Evolutionary conservation across 306 rosid genomes (phyloP), one percentile per base, ranked within the genome.

Genomic region (Gastrolobium bilobum): DNA sequence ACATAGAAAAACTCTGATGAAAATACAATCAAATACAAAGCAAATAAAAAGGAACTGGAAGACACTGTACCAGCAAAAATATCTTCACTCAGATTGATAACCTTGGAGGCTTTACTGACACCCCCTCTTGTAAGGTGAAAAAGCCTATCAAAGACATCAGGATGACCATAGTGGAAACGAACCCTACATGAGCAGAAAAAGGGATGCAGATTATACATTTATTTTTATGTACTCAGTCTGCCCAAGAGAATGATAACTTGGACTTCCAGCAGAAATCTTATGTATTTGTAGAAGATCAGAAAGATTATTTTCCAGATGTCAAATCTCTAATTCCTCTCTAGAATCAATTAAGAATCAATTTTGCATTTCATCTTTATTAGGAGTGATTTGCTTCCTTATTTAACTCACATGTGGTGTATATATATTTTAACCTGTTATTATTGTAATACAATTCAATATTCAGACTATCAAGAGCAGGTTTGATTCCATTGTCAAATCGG

Each of bases 51-150:
- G 72, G 53, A 58, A 73, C 11, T 5, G 50, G 72, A 65, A n/a
- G 14, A 39, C 69, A 72, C 59, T 10, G 29, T 86, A 82, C 89
- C 89, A 10, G 89, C 89, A 86, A 86, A 86, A 54, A 86, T 75
- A 68, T 86, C 89, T 72, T 86, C 89, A 73, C 89, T 86, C 63
- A 86, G 69, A 78, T 86, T 82, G 79, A 86, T 86, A 65, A 86
- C 89, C 75, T 46, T 86, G 26, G 89, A 86, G 67, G 89, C 87
- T 80, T 86, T 86, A 66, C 89, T 79, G 68, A 86, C 84, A 58
- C 89, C 89, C 54, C 89, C 89, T 83, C 89, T 83, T 38, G 89
- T 83, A 15, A 86, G 84, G 81, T 86, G 89, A 75, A 86, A 86
- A 68, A 86, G 73, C 48, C 89, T 80, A 71, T 86, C 89, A 52